phyloP scores from a whole-genome alignment of 2,329 filamentous ascomycete genomes.

The Aureobasidium mangrovei region DNA sequence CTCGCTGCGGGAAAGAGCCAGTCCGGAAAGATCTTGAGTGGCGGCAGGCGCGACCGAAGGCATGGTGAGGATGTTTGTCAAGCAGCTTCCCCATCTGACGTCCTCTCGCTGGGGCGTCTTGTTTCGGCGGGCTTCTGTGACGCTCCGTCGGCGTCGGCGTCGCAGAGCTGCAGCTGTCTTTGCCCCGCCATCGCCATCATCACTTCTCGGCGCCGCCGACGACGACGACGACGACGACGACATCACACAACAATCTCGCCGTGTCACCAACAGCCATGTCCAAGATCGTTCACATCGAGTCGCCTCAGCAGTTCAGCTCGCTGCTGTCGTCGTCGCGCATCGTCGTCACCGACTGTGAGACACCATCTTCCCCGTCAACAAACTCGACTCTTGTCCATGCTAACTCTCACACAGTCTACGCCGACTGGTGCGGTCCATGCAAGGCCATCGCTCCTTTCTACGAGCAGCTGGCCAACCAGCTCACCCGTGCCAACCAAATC shows the following conservation, averaged over 20 bases:
- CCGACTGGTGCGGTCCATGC: constrained; percentile 79
- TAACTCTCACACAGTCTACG: constrained; percentile 56
- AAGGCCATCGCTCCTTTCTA: constrained; percentile 75
- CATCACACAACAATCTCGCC: neutral
- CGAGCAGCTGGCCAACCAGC: constrained; percentile 61
- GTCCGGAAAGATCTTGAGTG: constrained; percentile 20
- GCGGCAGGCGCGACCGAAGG: neutral
- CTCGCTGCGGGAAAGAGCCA: constrained; percentile 27
- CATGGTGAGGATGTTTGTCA: neutral
- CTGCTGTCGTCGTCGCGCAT: constrained; percentile 65
- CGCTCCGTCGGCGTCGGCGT: neutral
- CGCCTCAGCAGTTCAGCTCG: constrained; percentile 51
- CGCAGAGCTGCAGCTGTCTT: neutral
- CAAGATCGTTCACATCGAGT: constrained; percentile 35
- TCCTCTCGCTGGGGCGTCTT: neutral
- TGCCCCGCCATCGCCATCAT: neutral
- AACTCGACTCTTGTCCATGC: constrained; percentile 2
- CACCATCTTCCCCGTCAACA: constrained; percentile 14
- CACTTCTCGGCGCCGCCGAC: neutral
- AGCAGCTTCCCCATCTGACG: neutral
- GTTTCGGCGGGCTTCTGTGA: constrained; percentile 4
- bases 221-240: too few relatives aligned
- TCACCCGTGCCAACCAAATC: constrained; percentile 63
- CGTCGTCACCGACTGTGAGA: constrained; percentile 83
- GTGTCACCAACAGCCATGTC: constrained; percentile 19